Conservation (phyloP, 2,329 filamentous ascomycete genomes). For the Endocalyx cinctus region DNA sequence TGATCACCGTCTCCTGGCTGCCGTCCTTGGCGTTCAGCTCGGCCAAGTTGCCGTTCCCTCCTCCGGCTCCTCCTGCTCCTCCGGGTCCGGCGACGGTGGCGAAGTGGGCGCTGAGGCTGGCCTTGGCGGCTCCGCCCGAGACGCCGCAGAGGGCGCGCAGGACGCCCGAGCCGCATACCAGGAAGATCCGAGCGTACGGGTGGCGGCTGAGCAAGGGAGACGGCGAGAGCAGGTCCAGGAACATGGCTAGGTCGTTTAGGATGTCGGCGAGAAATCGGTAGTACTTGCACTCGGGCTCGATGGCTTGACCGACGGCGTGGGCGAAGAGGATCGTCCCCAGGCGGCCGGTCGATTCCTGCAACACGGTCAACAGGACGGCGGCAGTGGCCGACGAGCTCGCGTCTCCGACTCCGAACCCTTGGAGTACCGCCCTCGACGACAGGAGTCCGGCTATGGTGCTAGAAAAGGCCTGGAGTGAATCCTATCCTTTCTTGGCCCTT, state of each 20-base stretch:
- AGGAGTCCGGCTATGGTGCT: conserved; percentile 76
- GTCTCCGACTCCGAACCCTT: conserved; percentile 78
- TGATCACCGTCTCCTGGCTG: conserved; percentile 91
- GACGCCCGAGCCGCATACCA: conserved; percentile 46
- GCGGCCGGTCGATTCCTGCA: conserved; percentile 76
- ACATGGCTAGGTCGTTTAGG: conserved; percentile 81
- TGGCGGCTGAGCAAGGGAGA: conserved; percentile 56
- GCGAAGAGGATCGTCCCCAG: conserved; percentile 85
- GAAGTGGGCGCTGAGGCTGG: conserved; percentile 88
- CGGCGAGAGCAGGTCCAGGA: conserved; percentile 80
- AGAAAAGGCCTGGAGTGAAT: conserved; percentile 80
- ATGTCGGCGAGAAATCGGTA: conserved; percentile 84
- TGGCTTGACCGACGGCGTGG: conserved; percentile 71
- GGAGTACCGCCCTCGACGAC: conserved; percentile 75
- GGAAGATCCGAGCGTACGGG: conserved; percentile 31
- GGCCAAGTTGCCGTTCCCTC: conserved; percentile 71
- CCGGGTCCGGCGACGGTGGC: conserved; percentile 42
- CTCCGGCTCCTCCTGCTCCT: too few relatives aligned
- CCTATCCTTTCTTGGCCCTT: conserved; percentile 31
- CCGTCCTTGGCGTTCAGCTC: conserved; percentile 90
- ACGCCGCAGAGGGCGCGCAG: conserved; percentile 74
- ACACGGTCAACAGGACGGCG: conserved; percentile 75
- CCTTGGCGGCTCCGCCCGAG: conserved; percentile 84
- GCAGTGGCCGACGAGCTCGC: conserved; percentile 72
- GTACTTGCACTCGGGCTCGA: conserved; percentile 87